phyloP scores from a whole-genome alignment of 106 monocot genomes.

The Alisma plantagoaquatica region DNA sequence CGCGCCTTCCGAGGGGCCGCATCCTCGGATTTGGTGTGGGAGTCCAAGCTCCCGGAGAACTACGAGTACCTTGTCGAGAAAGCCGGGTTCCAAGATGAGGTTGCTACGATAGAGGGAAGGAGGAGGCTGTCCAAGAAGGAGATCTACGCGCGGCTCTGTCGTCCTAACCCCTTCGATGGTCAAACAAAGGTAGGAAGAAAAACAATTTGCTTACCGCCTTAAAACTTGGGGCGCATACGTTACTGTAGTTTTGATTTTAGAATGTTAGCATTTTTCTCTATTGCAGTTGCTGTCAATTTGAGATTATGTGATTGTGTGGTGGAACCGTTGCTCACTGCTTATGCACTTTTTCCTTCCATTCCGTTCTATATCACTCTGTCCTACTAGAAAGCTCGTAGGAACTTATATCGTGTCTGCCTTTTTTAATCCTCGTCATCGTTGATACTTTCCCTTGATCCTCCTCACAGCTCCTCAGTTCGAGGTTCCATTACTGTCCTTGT shows the following conservation, averaged over 20 bases:
- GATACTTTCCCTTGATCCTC: no score
- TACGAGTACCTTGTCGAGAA: constrained; percentile 43
- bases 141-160: constrained; percentile 57
- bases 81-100: constrained; percentile 2
- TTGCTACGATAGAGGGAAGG: no score
- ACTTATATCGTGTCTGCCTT: neutral
- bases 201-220: neutral
- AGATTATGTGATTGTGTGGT: no score
- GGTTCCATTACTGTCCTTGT: no score
- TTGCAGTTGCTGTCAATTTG: neutral
- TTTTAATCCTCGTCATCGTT: no score
- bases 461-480: no score
- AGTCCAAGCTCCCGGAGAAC: constrained; percentile 62
- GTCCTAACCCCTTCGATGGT: constrained; percentile 54
- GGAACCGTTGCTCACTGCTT: no score
- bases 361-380: neutral
- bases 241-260: neutral
- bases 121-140: constrained; percentile 46
- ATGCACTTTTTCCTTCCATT: no score
- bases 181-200: constrained; percentile 57
- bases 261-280: neutral
- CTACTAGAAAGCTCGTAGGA: neutral
- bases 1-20: constrained; percentile 58
- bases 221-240: neutral
- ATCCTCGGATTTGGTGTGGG: constrained; percentile 59